Conservation (phyloP, 176 grass and related monocot genomes). For the Juncus inflexus region DNA sequence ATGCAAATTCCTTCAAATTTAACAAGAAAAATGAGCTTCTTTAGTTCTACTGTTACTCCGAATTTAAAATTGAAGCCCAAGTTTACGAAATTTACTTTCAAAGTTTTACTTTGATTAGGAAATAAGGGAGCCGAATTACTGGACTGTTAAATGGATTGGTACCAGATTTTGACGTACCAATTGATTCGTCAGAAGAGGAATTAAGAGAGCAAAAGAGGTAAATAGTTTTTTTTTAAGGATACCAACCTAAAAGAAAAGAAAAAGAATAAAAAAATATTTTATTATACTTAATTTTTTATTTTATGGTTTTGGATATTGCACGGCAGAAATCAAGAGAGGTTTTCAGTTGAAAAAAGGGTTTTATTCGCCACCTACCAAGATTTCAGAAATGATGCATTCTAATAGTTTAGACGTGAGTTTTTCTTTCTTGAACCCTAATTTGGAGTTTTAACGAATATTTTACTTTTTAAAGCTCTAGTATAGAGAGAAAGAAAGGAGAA, state of each 20-base stretch:
- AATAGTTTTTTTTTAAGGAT: conserved; percentile 28
- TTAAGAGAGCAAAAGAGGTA: conserved; percentile 58
- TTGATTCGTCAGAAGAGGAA: conserved; percentile 73
- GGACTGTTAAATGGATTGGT: conserved; percentile 64
- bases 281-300: conserved; percentile 7
- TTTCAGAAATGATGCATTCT: conserved; percentile 90
- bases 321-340: conserved; percentile 63
- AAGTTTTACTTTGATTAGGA: conserved; percentile 36
- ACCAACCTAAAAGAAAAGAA: not conserved
- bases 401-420: conserved; percentile 93
- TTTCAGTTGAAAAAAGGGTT: conserved; percentile 59
- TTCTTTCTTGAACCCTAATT: conserved; percentile 17
- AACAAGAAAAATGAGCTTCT: not conserved
- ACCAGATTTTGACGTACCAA: conserved; percentile 54
- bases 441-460: conserved; percentile 2
- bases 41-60: not conserved
- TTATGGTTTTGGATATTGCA: conserved; percentile 28
- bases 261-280: no score
- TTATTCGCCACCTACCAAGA: conserved; percentile 61
- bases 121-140: conserved; percentile 65
- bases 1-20: conserved; percentile 1
- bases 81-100: no score
- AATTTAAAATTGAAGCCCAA: not conserved
- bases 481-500: conserved; percentile 98
- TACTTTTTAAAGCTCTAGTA: conserved; percentile 28